Evolutionary conservation across 768 basidiomycete genomes (phyloP).

Genomic region (Lentinula lateritia): DNA sequence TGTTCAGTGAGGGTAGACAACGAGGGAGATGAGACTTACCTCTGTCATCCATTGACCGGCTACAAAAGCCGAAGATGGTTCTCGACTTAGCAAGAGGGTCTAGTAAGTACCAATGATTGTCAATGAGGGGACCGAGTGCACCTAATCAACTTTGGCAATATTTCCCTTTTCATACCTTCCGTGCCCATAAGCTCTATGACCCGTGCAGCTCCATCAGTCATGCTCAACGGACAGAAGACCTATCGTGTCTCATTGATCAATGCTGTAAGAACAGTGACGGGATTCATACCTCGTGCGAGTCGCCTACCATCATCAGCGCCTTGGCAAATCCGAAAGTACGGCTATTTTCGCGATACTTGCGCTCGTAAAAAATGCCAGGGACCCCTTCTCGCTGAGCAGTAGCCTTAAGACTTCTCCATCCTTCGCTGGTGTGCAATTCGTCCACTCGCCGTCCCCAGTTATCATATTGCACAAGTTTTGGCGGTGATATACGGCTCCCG

Average conservation of each 20-base stretch:
- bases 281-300: slow-evolving; percentile 51
- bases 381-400: slow-evolving; percentile 59
- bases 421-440: slow-evolving; percentile 62
- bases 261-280: background rate
- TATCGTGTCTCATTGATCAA: slow-evolving; percentile 14
- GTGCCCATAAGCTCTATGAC: slow-evolving; percentile 67
- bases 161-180: slow-evolving; percentile 47
- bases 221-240: slow-evolving; percentile 70
- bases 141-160: slow-evolving; percentile 61
- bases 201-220: slow-evolving; percentile 76
- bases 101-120: background rate
- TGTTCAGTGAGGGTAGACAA: background rate
- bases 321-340: slow-evolving; percentile 65
- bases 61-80: slow-evolving; percentile 57
- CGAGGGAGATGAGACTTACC: slow-evolving; percentile 32
- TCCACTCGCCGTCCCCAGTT: slow-evolving; percentile 70
- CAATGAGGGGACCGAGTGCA: slow-evolving; percentile 14
- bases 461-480: slow-evolving; percentile 62
- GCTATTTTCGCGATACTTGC: slow-evolving; percentile 54
- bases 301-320: slow-evolving; percentile 53
- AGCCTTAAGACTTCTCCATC: slow-evolving; percentile 65
- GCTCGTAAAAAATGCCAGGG: slow-evolving; percentile 63
- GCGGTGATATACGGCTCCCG: slow-evolving; percentile 35
- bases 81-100: slow-evolving; percentile 38
- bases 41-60: slow-evolving; percentile 88